Percentiles rank a stretch among this genome's conserved stretches.
Evolutionary conservation across 495 filamentous ascomycete genomes (phyloP).

Genomic region (Lasiosphaeria ovina): DNA sequence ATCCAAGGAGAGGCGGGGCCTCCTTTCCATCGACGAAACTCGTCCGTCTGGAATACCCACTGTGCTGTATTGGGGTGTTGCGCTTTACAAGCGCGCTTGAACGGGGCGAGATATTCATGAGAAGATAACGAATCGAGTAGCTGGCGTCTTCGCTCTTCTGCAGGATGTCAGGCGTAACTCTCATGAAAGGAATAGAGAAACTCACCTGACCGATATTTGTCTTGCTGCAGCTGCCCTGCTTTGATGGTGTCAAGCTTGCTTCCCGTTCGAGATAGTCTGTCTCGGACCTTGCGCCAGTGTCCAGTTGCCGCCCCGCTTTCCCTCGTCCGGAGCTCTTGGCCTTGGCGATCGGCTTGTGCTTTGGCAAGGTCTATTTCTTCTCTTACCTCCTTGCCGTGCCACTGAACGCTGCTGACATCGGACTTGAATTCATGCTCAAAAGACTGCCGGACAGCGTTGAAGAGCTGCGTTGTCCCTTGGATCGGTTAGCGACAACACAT

Average conservation of each 20-base stretch:
- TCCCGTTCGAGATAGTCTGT: background rate
- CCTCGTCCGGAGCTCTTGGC: background rate
- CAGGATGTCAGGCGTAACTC: background rate
- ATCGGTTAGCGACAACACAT: background rate
- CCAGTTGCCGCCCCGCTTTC: background rate
- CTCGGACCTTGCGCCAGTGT: background rate
- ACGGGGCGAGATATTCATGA: conserved; percentile 1
- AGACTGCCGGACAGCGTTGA: conserved; percentile 1
- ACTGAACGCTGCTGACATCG: background rate
- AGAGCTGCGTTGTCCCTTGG: background rate
- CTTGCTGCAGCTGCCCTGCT: background rate
- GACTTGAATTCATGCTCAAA: conserved; percentile 3
- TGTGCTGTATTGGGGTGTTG: background rate
- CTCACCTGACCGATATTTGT: conserved; percentile 1
- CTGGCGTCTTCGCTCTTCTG: conserved; percentile 1
- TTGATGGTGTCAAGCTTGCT: background rate
- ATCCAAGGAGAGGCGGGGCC: background rate
- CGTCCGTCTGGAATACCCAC: background rate
- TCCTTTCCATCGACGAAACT: conserved; percentile 1
- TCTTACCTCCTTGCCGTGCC: background rate
- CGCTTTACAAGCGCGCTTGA: background rate
- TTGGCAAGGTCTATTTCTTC: conserved; percentile 4
- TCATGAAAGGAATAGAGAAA: background rate
- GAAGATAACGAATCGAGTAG: conserved; percentile 6
- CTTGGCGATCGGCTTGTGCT: conserved; percentile 3